phyloP scores from a whole-genome alignment of 352 stramenopile species.

The Phytophthora agathidicida region DNA sequence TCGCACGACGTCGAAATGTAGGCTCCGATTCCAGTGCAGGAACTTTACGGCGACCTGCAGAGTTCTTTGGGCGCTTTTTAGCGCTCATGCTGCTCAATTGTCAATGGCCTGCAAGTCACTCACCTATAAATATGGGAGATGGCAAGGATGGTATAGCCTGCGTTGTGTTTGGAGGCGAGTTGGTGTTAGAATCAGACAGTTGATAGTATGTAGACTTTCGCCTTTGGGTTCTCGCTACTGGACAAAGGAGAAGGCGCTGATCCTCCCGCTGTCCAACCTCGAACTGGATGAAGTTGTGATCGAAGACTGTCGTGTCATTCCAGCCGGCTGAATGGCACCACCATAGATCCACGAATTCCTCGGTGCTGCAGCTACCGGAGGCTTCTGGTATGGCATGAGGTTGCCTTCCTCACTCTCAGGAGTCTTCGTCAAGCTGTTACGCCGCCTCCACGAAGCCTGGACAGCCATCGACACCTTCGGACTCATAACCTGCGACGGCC shows the following conservation, averaged over 20 bases:
- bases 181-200: too few species aligned
- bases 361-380: neutral
- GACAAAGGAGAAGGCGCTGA: slow-evolving; percentile 40
- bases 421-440: slow-evolving; percentile 32
- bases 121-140: slow-evolving; percentile 26
- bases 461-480: slow-evolving; percentile 48
- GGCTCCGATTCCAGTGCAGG: neutral
- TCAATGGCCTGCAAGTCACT: neutral
- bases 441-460: slow-evolving; percentile 47
- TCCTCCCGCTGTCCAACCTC: slow-evolving; percentile 24
- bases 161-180: slow-evolving; percentile 15
- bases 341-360: slow-evolving; percentile 21
- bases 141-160: slow-evolving; percentile 1
- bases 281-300: slow-evolving; percentile 15
- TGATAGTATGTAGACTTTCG: too few species aligned
- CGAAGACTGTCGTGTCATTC: slow-evolving; percentile 13
- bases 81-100: slow-evolving; percentile 8
- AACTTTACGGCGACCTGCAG: slow-evolving; percentile 4
- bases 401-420: slow-evolving; percentile 25
- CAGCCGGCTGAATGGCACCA: neutral
- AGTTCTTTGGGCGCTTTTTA: slow-evolving; percentile 23
- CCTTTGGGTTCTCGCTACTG: too few species aligned
- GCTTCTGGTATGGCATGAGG: slow-evolving; percentile 45
- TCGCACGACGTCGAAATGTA: slow-evolving; percentile 10
- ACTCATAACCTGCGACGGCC: slow-evolving; percentile 30